phyloP scores from a whole-genome alignment of 2,329 filamentous ascomycete species.

The Fusarium agapanthi region DNA sequence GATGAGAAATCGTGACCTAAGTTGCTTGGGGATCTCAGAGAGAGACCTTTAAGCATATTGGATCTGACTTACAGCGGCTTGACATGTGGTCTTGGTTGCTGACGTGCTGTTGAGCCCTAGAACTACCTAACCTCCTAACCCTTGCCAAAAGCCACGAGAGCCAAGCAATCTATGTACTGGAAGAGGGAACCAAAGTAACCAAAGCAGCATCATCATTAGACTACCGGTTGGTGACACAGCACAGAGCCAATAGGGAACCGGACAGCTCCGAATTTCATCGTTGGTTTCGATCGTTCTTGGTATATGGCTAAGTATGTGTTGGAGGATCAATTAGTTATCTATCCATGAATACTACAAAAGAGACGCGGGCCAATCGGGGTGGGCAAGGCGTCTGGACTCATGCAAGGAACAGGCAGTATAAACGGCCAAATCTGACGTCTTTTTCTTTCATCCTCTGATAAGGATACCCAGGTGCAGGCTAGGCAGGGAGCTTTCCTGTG shows the following conservation, averaged over 20 bases:
- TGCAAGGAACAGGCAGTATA: background rate
- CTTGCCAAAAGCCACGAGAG: background rate
- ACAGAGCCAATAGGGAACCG: background rate
- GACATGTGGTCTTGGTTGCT: conserved; percentile 18
- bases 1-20: background rate
- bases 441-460: background rate
- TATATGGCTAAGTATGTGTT: background rate
- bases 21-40: background rate
- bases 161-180: background rate
- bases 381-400: background rate
- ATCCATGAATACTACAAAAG: background rate
- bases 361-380: background rate
- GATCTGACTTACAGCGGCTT: conserved; percentile 10
- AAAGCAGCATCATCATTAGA: conserved; percentile 24
- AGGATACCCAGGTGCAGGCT: background rate
- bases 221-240: conserved; percentile 22
- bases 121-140: background rate
- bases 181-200: background rate
- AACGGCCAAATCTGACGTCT: background rate
- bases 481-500: background rate
- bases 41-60: background rate
- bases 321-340: background rate
- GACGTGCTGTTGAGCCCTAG: conserved; percentile 23
- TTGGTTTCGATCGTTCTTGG: background rate
- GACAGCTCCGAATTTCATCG: background rate